Evolutionary conservation across 257 asterid species (phyloP), one percentile per base, ranked within the genome.

Genomic region (Euphrasia confusa): DNA sequence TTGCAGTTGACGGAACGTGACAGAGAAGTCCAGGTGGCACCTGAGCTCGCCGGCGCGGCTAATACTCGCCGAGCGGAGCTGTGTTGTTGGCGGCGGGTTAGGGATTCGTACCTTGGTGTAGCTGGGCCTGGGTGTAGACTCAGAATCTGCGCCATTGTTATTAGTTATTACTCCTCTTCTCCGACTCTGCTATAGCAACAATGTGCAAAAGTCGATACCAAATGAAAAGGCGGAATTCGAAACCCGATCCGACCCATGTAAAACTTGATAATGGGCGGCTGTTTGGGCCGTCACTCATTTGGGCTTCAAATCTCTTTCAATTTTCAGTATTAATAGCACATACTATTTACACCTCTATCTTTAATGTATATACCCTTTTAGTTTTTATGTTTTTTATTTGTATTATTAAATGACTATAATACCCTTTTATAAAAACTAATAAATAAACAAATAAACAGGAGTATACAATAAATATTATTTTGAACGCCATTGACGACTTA

Each of bases 61-160:
- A 61, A 55, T 30, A 13, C 47, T 0, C 44, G 62, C 69, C 57
- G 80, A 18, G 77, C 42, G 18, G 71, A 66, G 12, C 70, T 13
- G 59, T 5, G 64, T 24, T 39, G 83, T 70, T 70, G 80, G 68
- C 18, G 69, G 48, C 47, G 70, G 11, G 67, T 60, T 47, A 4
- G 76, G 65, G 67, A 12, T 64, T 44, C 65, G 65, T 7, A 18
- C 28, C 11, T 4, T 10, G 69, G 72, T 57, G 59, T 64, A 42
- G 80, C 74, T 32, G 82, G 69, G 55, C 78, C 76, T 18, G 81
- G 66, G 55, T 79, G 64, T 28, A 78, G 75, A 68, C 72, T 65
- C 35, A 84, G 72, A 56, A 84, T 81, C 68, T 79, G 87, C 75
- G 94, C 84, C 95, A 87, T 85, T 37, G 56, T 49, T n/a, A n/a